Evolutionary conservation across 495 filamentous ascomycete genomes (phyloP).

Genomic region (Massariosphaeria phaeospora): DNA sequence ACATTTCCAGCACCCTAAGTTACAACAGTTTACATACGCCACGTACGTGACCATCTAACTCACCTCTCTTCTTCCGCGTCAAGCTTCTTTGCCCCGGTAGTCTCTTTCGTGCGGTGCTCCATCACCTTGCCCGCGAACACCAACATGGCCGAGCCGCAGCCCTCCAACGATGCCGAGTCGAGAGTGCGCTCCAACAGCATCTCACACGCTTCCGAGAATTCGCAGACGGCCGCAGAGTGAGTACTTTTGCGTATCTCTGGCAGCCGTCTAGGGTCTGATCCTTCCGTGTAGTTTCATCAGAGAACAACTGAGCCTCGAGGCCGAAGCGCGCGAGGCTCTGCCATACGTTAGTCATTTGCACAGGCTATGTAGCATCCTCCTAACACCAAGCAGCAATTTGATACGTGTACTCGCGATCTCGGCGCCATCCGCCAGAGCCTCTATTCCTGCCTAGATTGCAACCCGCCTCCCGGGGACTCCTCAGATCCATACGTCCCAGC

Average conservation of each 20-base stretch:
- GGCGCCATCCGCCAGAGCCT: slow-evolving; percentile 80
- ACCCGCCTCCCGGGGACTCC: slow-evolving; percentile 62
- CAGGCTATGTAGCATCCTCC: background rate
- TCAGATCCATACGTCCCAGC: slow-evolving; percentile 66
- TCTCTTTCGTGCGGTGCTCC: background rate
- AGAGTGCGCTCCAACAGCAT: slow-evolving; percentile 32
- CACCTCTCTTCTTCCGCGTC: background rate
- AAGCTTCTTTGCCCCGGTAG: background rate
- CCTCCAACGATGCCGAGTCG: slow-evolving; percentile 3
- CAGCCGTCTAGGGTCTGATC: background rate
- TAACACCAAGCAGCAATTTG: slow-evolving; percentile 62
- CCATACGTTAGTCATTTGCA: slow-evolving; percentile 63
- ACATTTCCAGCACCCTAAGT: background rate
- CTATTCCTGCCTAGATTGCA: slow-evolving; percentile 90
- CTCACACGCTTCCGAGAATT: slow-evolving; percentile 62
- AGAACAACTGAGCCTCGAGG: slow-evolving; percentile 83
- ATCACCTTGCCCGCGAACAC: background rate
- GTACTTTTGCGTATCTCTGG: background rate
- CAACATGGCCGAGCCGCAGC: slow-evolving; percentile 16
- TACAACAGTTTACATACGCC: too few relatives aligned
- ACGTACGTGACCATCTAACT: too few relatives aligned
- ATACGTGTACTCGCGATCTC: slow-evolving; percentile 81
- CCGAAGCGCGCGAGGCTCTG: slow-evolving; percentile 87
- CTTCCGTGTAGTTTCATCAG: slow-evolving; percentile 64
- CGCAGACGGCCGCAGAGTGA: slow-evolving; percentile 83